Conservation (phyloP, 768 basidiomycete genomes). For the Pleurotus cornucopiae region DNA sequence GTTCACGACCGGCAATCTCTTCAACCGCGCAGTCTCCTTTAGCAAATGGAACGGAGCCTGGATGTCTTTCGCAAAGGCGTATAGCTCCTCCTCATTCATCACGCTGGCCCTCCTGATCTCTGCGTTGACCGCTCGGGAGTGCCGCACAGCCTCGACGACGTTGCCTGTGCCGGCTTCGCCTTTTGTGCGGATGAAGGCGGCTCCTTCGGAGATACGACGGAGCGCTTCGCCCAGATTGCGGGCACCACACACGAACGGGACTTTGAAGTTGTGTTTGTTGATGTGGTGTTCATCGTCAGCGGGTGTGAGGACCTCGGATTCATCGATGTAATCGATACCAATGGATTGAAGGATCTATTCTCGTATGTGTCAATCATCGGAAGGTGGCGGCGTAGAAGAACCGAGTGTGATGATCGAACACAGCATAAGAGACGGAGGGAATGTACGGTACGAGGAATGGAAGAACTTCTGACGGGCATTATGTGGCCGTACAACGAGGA, state of each 20-base stretch:
- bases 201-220: slow-evolving; percentile 94
- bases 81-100: slow-evolving; percentile 95
- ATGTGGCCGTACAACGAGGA: neutral
- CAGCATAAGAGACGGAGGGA: neutral
- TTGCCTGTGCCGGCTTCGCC: slow-evolving; percentile 90
- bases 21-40: slow-evolving; percentile 92
- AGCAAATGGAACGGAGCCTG: slow-evolving; percentile 92
- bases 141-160: slow-evolving; percentile 91
- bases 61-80: slow-evolving; percentile 87
- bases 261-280: slow-evolving; percentile 93
- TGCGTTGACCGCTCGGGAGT: slow-evolving; percentile 77
- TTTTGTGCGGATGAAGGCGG: slow-evolving; percentile 98
- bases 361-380: neutral
- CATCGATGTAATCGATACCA: slow-evolving; percentile 96
- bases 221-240: slow-evolving; percentile 95
- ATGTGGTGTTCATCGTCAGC: slow-evolving; percentile 97
- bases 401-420: neutral
- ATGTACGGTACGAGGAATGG: neutral
- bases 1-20: slow-evolving; percentile 92
- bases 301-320: slow-evolving; percentile 91
- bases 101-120: slow-evolving; percentile 83
- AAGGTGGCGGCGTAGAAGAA: neutral
- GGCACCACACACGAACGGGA: slow-evolving; percentile 95
- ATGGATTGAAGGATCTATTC: slow-evolving; percentile 85
- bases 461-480: neutral